Base-by-base conservation (phyloP, 2,329 filamentous ascomycete species). In the Lecanoromycetidae sp. region DNA sequence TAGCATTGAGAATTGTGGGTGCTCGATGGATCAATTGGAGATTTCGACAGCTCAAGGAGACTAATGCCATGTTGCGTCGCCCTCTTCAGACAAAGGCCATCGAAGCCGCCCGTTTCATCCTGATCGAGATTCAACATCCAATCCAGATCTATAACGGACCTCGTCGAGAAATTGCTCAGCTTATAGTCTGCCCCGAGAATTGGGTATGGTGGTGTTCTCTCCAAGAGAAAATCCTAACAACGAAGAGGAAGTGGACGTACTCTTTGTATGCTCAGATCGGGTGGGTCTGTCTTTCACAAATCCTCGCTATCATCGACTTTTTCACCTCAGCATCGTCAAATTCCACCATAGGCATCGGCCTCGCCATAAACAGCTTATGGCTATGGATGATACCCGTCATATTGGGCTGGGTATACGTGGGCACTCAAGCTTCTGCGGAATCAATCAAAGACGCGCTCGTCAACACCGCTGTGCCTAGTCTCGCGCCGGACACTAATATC, bases 341-440 rank as follows among this genome's bases (percentile, higher is more conserved):
- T 13, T 15, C 35, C 5, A 46, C 26, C 23, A 34, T 39, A 32
- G 44, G 44, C n/a, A 33, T 46, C 10, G 44, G 44, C 12, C 44
- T 46, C 5, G 44, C 35, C 2, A 40, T 46, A 2, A 46, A 46
- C 27, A 39, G 44, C 27, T 19, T 46, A 3, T 46, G 44, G 44
- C 5, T 46, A 5, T 46, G 35, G 44, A 34, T 46, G 44, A 38
- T 46, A 8, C 44, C 44, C 2, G 36, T 46, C 4, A n/a, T 40
- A 5, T 36, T 46, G 6, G 44, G 44, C 19, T 46, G 44, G 44
- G 35, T 46, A 8, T 46, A 26, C 20, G 27, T 34, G 15, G 44
- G 44, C 13, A 46, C 35, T 7, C 44, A 46, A 17, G 40, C 26
- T 6, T 38, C 26, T 25, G 19, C 44, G 13, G 17, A 19, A 12